Percentiles rank a stretch among this genome's conserved stretches.
Conservation (phyloP, 1,284 basidiomycete species). For the Hymenochaete sp. region DNA sequence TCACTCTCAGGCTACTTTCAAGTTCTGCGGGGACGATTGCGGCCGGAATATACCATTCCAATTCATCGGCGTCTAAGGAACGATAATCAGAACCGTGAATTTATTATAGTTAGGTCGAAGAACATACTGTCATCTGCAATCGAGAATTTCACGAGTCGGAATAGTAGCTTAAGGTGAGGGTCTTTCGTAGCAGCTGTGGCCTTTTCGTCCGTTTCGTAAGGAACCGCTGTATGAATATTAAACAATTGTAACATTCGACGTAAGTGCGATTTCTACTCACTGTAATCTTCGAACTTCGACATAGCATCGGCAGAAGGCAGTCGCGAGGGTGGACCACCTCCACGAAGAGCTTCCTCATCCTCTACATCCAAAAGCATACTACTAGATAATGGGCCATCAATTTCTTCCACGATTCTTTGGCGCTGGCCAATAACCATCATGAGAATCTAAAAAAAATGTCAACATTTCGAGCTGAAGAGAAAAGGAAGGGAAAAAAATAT, state of each 20-base stretch:
- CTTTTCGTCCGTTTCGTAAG: slow-evolving; percentile 62
- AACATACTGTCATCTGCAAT: slow-evolving; percentile 51
- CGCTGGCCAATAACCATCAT: slow-evolving; percentile 57
- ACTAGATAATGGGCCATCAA: slow-evolving; percentile 41
- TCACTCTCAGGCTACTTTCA: slow-evolving; percentile 55
- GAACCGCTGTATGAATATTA: slow-evolving; percentile 48
- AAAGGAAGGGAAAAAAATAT: slow-evolving; percentile 21
- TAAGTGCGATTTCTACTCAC: slow-evolving; percentile 38
- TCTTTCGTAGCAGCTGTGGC: slow-evolving; percentile 72
- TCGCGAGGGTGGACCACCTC: too few relatives aligned
- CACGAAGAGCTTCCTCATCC: slow-evolving; percentile 30
- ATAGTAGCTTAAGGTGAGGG: slow-evolving; percentile 72
- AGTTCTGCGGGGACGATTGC: slow-evolving; percentile 55
- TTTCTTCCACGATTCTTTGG: slow-evolving; percentile 61
- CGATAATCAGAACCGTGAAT: slow-evolving; percentile 8
- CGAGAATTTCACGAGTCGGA: slow-evolving; percentile 61
- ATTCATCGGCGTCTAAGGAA: slow-evolving; percentile 50
- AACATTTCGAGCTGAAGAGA: neutral
- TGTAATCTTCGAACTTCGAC: slow-evolving; percentile 65
- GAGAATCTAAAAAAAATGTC: slow-evolving; percentile 45
- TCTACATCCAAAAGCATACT: slow-evolving; percentile 34
- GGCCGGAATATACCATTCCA: slow-evolving; percentile 75
- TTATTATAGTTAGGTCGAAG: slow-evolving; percentile 4
- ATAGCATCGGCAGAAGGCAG: slow-evolving; percentile 63
- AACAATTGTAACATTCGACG: slow-evolving; percentile 7